phyloP scores from a whole-genome alignment of 768 basidiomycete genomes.

The Mycena maculata region DNA sequence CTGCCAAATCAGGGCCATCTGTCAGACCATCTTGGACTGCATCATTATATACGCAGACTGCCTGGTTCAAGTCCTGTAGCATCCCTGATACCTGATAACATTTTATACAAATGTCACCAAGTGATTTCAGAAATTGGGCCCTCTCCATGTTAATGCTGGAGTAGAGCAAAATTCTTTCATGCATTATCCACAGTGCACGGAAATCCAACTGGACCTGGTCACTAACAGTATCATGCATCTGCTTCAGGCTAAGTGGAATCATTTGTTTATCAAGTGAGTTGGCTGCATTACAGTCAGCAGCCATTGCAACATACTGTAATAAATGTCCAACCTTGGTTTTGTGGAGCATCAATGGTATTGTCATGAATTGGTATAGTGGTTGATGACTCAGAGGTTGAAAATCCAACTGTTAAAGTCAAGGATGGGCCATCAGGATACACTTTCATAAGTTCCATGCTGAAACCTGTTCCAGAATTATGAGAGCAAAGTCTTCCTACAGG shows the following conservation, averaged over 20 bases:
- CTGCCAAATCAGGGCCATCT: conserved; percentile 2
- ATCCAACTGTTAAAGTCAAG: conserved; percentile 3
- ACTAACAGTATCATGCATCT: background rate
- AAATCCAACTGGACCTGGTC: background rate
- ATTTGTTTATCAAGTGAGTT: background rate
- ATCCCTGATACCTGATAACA: background rate
- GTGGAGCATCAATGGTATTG: background rate
- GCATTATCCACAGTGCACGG: background rate
- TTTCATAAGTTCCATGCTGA: conserved; percentile 4
- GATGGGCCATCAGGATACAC: conserved; percentile 1
- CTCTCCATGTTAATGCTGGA: background rate
- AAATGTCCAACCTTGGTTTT: background rate
- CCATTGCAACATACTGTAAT: background rate
- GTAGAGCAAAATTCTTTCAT: background rate
- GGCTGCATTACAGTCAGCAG: background rate
- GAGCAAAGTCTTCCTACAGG: background rate
- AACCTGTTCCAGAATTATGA: conserved; percentile 1
- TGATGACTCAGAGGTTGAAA: conserved; percentile 3
- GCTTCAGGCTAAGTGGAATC: background rate
- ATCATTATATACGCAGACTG: conserved; percentile 7
- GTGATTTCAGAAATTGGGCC: background rate
- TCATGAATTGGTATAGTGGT: conserved; percentile 7
- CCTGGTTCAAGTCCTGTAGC: conserved; percentile 3
- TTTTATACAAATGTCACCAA: background rate
- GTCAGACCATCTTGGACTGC: background rate